These are phyloP conservation scores for Corchorus olitorius DNA, from an alignment of 345 rosid species.

Conservation along the genomic window DNA sequence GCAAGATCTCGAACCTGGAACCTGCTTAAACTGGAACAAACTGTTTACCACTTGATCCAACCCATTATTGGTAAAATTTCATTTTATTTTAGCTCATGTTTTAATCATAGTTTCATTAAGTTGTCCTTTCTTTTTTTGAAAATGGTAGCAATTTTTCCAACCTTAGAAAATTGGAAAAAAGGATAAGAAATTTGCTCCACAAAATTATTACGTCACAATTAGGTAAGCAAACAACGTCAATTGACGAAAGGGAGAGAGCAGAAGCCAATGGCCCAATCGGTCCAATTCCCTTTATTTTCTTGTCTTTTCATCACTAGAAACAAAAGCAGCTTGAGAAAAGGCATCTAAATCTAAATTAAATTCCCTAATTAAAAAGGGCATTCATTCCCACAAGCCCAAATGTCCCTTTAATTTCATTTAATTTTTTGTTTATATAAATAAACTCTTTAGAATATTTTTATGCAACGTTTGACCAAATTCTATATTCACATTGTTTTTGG, in stretches of 20 bases:
- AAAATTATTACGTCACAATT: constrained; percentile 18
- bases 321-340: neutral
- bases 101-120: neutral
- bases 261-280: no score
- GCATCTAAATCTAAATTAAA: neutral
- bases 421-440: neutral
- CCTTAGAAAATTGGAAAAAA: no score
- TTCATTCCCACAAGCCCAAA: neutral
- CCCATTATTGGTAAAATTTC: no score
- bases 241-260: neutral
- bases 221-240: constrained; percentile 19
- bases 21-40: no score
- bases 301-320: neutral
- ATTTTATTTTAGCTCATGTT: no score
- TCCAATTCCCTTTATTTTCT: no score
- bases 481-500: neutral
- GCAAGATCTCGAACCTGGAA: no score
- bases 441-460: neutral
- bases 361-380: no score
- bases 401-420: neutral
- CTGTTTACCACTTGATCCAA: no score
- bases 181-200: no score
- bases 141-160: no score
- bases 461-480: neutral
- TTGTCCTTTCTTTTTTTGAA: no score